Conservation (phyloP, 805 yeast genomes). For the Metschnikowia sp. region DNA sequence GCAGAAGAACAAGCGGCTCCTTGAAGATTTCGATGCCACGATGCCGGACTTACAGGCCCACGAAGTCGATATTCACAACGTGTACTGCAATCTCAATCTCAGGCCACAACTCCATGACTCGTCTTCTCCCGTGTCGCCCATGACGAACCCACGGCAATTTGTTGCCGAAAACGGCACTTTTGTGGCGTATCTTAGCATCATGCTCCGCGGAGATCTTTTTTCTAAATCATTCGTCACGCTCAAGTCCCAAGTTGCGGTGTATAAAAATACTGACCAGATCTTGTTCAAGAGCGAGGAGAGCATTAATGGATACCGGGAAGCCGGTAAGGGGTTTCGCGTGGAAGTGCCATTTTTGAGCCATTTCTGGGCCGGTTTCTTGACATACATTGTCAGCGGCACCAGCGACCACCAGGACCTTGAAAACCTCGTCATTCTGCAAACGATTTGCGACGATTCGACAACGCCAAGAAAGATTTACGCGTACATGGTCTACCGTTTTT, state of each 20-base stretch:
- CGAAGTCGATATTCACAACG: conserved; percentile 9
- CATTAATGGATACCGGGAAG: conserved; percentile 29
- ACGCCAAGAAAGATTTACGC: conserved; percentile 3
- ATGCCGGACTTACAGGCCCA: conserved; percentile 6
- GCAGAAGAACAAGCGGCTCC: conserved; percentile 5
- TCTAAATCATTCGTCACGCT: conserved; percentile 17
- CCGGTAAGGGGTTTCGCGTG: conserved; percentile 20
- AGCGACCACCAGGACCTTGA: conserved; percentile 15
- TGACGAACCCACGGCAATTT: conserved; percentile 13
- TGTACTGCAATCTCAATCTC: conserved; percentile 10
- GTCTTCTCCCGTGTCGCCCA: conserved; percentile 16
- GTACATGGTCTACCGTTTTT: conserved; percentile 13
- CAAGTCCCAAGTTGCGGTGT: conserved; percentile 28
- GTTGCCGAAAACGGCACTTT: conserved; percentile 14
- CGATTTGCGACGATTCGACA: conserved; percentile 23
- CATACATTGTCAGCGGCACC: conserved; percentile 33
- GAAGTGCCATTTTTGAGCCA: conserved; percentile 36
- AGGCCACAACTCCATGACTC: conserved; percentile 2
- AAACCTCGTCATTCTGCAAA: conserved; percentile 29
- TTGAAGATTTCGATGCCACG: conserved; percentile 5
- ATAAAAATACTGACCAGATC: conserved; percentile 16
- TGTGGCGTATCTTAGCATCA: conserved; percentile 11
- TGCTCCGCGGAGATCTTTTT: neutral
- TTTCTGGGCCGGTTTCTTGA: conserved; percentile 39
- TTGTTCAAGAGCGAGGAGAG: conserved; percentile 25